Evolutionary conservation across 345 rosid genomes (phyloP), one percentile per base, ranked within the genome.

Genomic region (Hibiscus mutabilis): DNA sequence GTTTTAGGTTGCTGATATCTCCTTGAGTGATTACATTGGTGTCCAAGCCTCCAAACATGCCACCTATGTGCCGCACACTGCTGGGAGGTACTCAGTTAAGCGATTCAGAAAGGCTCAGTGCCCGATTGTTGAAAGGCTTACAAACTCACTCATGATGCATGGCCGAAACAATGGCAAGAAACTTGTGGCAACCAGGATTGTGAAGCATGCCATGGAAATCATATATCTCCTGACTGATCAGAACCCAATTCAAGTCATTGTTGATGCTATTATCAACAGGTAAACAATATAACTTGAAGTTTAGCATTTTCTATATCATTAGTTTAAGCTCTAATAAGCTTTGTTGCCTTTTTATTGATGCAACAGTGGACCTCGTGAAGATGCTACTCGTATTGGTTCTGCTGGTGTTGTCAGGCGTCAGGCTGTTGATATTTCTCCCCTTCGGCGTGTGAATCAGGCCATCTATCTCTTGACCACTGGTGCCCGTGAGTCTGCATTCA

Each of bases 361-460:
- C 44, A 51, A 8, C 66, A 93, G 98, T 83, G 98, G 98, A 35
- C 98, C 0, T n/a, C n/a, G n/a, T n/a, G n/a, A n/a, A n/a, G n/a
- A n/a, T n/a, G n/a, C n/a, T n/a, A n/a, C n/a, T n/a, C 85, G 97
- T 29, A 94, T 94, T 78, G 98, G 98, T 10, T 94, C 97, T 61
- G 97, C 98, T 76, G 98, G 98, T 86, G 97, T 91, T 74, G 98
- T 94, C 9, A 86, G 98, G 80, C 91, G 97, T 55, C 98, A 94
- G 81, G 98, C 97, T 4, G 97, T 94, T 60, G 98, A 91, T 89
- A 89, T 94, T 80, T 91, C 97, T 64, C 98, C 98, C 2, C 73
- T 94, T 27, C 84, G 97, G 29, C 92, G 97, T 59, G 97, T 94
- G 14, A 94, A 94, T 70, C 96, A 89, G 73, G 98, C 97, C 0